phyloP scores from a whole-genome alignment of 306 rosid genomes.

The Lagenaria siceraria region DNA sequence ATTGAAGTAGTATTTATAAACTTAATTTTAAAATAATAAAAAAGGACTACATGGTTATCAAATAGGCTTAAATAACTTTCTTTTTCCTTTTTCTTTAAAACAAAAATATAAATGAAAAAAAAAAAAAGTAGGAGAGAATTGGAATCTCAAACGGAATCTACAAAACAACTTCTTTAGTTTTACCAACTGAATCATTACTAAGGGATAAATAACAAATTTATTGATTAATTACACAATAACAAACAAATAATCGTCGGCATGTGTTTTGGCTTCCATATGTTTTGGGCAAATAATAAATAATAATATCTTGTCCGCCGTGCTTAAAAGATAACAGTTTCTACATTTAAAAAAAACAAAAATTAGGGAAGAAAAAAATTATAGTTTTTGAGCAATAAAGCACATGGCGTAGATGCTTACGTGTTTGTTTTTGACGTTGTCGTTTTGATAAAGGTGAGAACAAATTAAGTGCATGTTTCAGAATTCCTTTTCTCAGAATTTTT shows the following conservation, averaged over 20 bases:
- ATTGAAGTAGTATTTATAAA: too few species aligned
- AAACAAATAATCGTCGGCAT: conserved; percentile 13
- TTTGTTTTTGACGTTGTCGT: not conserved
- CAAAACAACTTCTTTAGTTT: not conserved
- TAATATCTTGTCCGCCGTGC: not conserved
- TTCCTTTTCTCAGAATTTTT: not conserved
- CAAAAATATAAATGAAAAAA: too few species aligned
- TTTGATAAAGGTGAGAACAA: not conserved
- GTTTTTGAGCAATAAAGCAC: not conserved
- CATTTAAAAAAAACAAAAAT: not conserved
- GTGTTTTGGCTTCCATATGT: not conserved
- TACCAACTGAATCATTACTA: not conserved
- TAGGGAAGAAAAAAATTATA: not conserved
- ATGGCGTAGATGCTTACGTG: conserved; percentile 3
- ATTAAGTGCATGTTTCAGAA: not conserved
- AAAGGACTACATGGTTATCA: too few species aligned
- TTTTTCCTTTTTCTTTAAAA: too few species aligned
- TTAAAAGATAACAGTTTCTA: not conserved
- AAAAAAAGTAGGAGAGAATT: not conserved
- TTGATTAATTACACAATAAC: conserved; percentile 3
- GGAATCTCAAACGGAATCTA: not conserved
- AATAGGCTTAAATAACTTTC: too few species aligned
- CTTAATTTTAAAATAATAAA: too few species aligned
- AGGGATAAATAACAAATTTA: not conserved
- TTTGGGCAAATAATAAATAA: not conserved